Percentiles rank a stretch among this genome's conserved stretches.
phyloP scores from a whole-genome alignment of 192 early-diverging fungal species.

The Coemansia sp. region DNA sequence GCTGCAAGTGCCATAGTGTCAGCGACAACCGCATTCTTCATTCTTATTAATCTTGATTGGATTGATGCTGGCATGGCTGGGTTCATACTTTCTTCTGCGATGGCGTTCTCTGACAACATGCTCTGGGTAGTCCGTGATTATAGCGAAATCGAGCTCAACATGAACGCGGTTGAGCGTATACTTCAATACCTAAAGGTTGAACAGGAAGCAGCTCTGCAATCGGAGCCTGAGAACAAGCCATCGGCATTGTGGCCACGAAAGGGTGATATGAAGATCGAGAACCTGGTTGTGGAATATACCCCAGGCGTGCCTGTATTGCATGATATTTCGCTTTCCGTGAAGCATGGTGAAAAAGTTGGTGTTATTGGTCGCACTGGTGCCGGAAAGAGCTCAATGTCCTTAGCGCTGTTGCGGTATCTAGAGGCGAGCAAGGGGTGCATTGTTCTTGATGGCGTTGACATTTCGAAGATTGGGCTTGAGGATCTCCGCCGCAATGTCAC shows the following conservation, averaged over 20 bases:
- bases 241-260: slow-evolving; percentile 60
- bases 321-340: slow-evolving; percentile 67
- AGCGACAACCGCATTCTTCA: slow-evolving; percentile 64
- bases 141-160: slow-evolving; percentile 72
- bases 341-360: slow-evolving; percentile 76
- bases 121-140: slow-evolving; percentile 75
- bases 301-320: slow-evolving; percentile 77
- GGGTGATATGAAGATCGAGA: slow-evolving; percentile 68
- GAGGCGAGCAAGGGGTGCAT: slow-evolving; percentile 65
- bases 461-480: slow-evolving; percentile 67
- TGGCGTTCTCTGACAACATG: slow-evolving; percentile 73
- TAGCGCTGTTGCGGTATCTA: slow-evolving; percentile 75
- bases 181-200: slow-evolving; percentile 74
- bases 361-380: slow-evolving; percentile 87
- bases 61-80: slow-evolving; percentile 81
- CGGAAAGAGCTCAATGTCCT: slow-evolving; percentile 71
- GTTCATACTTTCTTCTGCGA: slow-evolving; percentile 73
- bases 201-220: slow-evolving; percentile 69
- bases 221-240: slow-evolving; percentile 54
- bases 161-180: slow-evolving; percentile 84
- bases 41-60: slow-evolving; percentile 47
- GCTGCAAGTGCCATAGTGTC: slow-evolving; percentile 66
- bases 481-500: slow-evolving; percentile 79
- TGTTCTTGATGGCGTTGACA: slow-evolving; percentile 73
- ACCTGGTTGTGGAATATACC: slow-evolving; percentile 72